Base-by-base conservation (phyloP, 1,284 basidiomycete species). In the Phaffia rhodozyma region DNA sequence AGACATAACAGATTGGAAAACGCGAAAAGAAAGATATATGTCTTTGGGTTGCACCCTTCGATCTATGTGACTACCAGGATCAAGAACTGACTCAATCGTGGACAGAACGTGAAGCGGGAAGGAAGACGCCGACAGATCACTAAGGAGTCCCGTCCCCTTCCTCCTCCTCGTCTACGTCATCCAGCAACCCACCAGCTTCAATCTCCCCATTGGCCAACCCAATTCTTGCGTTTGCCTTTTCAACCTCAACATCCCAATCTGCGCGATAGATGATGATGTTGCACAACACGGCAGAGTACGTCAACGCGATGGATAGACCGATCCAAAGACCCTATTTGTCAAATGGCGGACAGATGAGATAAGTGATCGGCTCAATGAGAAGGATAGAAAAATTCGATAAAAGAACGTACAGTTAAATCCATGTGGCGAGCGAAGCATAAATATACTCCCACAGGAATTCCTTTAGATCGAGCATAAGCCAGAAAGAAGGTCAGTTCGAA, bases 391-490 rank as follows among this genome's bases (percentile, higher is more conserved):
- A 21, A 54, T 27, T 1, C 38, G 25, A n/a, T 16, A 34, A 30
- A 18, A 25, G 29, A 23, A 3, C 38, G 67, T 25, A 77, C 70
- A 9, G 74, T 74, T n/a, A 74, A 67, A 25, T 71, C 50, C 38
- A 67, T 65, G 43, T 67, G 63, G 0, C 72, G 70, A n/a, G 68
- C 58, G 68, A 79, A 80, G 6, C 75, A 75, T 25, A 80, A 72
- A 69, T 75, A 76, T 43, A 79, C 69, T 29, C 78, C 77, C 47
- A 78, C 69, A 0, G 79, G 79, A 7, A 80, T 74, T 27, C 75
- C 76, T 55, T 66, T 53, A 11, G 58, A 47, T 58, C 27, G 9
- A 30, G 13, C 4, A 3, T n/a, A n/a, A 4, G 25, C 5, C 6
- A 43, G 51, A 27, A n/a, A n/a, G 4, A 23, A n/a, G 4, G 16